These are phyloP conservation scores for Puccinia coronata DNA, from an alignment of 1,284 basidiomycete genomes.

Conservation along the genomic window DNA sequence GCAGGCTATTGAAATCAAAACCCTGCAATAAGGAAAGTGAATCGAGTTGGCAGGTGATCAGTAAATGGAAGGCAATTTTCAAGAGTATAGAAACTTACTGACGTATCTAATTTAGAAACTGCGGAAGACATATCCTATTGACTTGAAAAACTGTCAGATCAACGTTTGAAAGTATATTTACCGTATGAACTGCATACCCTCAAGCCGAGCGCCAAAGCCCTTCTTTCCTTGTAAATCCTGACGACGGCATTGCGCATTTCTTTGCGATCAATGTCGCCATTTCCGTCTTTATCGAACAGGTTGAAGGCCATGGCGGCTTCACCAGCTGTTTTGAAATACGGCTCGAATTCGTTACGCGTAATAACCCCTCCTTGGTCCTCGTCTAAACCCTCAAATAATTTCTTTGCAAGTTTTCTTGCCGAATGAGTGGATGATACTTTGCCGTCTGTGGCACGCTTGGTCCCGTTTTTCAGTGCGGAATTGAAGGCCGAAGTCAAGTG, in stretches of 20 bases:
- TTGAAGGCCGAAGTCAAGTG: slow-evolving; percentile 52
- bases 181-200: slow-evolving; percentile 59
- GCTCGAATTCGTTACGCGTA: slow-evolving; percentile 58
- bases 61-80: background rate
- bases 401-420: slow-evolving; percentile 71
- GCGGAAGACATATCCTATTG: slow-evolving; percentile 63
- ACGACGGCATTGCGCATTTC: slow-evolving; percentile 84
- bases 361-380: slow-evolving; percentile 60
- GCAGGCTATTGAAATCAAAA: slow-evolving; percentile 68
- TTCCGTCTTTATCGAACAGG: slow-evolving; percentile 79
- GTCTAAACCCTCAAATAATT: slow-evolving; percentile 71
- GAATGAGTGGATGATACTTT: slow-evolving; percentile 64
- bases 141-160: background rate
- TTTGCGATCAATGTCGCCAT: slow-evolving; percentile 76
- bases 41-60: background rate
- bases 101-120: slow-evolving; percentile 70
- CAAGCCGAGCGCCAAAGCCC: slow-evolving; percentile 70
- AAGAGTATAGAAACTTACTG: background rate
- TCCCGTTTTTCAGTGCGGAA: slow-evolving; percentile 56
- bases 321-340: slow-evolving; percentile 71
- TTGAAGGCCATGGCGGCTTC: slow-evolving; percentile 75
- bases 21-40: slow-evolving; percentile 57
- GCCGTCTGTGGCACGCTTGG: slow-evolving; percentile 2
- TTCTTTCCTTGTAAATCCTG: slow-evolving; percentile 76
- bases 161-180: background rate